Base-by-base conservation (phyloP, 2,329 filamentous ascomycete species). In the Apiospora koreana region DNA sequence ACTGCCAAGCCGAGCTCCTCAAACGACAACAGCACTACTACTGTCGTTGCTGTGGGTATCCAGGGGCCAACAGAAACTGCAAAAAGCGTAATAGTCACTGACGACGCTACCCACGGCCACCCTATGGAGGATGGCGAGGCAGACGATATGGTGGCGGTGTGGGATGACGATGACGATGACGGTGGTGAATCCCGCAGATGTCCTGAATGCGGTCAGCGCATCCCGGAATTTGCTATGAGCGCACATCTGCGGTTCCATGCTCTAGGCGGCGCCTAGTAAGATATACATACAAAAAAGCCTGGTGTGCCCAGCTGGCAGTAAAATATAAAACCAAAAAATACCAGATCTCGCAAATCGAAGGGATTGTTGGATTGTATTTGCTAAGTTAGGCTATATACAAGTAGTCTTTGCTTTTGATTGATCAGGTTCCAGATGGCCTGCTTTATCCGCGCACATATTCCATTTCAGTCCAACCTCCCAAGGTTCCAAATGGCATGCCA, bases 221-320 rank as follows among this genome's bases (percentile, higher is more conserved):
- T 91, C 73, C 89, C 89, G 4, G 67, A 78, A 0, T 92, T 91
- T 79, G 89, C 89, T 7, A 82, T 89, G 78, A 75, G 82, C 6
- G 89, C 89, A 5, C 90, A 92, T 76, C 77, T 81, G 48, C 82
- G 87, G 31, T 89, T 85, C 75, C 87, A 89, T 76, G 76, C 76
- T 9, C 74, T 82, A 70, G 79, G 72, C 35, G 79, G 72, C 35
- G 46, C 50, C 18, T 69, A 18, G 23, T 21, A 5, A 62, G 18
- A 38, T 38, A 6, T 9, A 62, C 38, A 4, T n/a, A 46, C 6
- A 46, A 12, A 16, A 18, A 16, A 16, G 5, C 2, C 46, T 23
- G 25, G 14, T 28, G 18, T 31, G 16, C 14, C 43, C 16, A 28
- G 28, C 48, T 16, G 5, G 16, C 14, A 54, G 1, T 23, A 9